Evolutionary conservation across 805 yeast genomes (phyloP).

Genomic region (Pichia sporocuriosa): DNA sequence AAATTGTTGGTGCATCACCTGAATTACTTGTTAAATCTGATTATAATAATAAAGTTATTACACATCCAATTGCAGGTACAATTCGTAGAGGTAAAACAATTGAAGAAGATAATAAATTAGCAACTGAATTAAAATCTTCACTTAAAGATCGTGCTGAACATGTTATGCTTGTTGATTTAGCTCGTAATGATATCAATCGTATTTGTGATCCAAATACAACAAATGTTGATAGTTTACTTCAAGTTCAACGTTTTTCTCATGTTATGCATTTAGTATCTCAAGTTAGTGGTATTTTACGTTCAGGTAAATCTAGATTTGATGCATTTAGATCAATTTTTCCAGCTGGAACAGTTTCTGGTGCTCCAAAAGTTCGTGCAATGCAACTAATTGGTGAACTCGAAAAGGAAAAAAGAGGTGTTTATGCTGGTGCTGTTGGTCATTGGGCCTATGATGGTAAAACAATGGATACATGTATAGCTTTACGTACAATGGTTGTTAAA

Average conservation of each 20-base stretch:
- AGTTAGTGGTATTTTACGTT: conserved; percentile 84
- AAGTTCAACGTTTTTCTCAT: conserved; percentile 90
- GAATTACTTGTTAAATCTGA: conserved; percentile 86
- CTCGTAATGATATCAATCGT: conserved; percentile 92
- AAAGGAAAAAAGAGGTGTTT: conserved; percentile 88
- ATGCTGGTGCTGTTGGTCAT: conserved; percentile 98
- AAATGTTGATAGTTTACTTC: conserved; percentile 78
- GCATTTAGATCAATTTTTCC: conserved; percentile 98
- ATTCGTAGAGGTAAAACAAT: conserved; percentile 82
- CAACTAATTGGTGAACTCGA: conserved; percentile 86
- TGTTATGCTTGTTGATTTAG: conserved; percentile 96
- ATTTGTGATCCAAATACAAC: conserved; percentile 86
- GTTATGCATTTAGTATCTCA: conserved; percentile 96
- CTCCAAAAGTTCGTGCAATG: conserved; percentile 97
- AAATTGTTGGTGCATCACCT: conserved; percentile 96
- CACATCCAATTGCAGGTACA: conserved; percentile 99
- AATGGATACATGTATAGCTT: conserved; percentile 97
- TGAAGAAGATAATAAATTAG: conserved; percentile 86
- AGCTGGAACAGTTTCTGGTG: conserved; percentile 98
- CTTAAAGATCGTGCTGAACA: conserved; percentile 96
- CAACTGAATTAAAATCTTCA: conserved; percentile 64
- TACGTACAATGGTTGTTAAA: conserved; percentile 93
- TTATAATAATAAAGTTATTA: conserved; percentile 60
- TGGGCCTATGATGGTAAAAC: conserved; percentile 95
- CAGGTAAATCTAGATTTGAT: conserved; percentile 84